Evolutionary conservation across 176 grass and related monocot genomes (phyloP).

Genomic region (Thalia dealbata): DNA sequence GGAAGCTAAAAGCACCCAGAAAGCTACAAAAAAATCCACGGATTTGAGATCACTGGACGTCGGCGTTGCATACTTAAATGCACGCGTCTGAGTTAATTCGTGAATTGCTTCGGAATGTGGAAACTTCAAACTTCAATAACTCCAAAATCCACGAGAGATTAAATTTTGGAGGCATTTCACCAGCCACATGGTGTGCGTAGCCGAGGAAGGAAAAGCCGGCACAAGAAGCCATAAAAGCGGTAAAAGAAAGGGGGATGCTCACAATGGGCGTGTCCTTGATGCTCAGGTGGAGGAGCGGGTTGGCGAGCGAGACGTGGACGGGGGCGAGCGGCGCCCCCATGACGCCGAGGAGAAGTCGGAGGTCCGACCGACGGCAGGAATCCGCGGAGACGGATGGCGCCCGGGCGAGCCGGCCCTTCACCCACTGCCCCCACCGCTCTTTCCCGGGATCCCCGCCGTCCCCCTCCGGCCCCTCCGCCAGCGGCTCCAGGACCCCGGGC

Average conservation of each 20-base stretch:
- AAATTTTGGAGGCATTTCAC: background rate
- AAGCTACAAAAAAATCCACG: too few species aligned
- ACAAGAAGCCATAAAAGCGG: background rate
- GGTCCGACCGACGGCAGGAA: conserved; percentile 2
- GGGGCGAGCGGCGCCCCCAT: conserved; percentile 19
- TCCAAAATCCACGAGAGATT: background rate
- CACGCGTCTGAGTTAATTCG: background rate
- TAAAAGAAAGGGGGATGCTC: background rate
- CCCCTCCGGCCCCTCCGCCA: conserved; percentile 14
- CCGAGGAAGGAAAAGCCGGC: background rate
- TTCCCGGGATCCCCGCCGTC: background rate
- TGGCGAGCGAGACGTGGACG: conserved; percentile 4
- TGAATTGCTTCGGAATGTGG: background rate
- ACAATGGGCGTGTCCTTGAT: conserved; percentile 23
- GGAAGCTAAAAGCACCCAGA: background rate
- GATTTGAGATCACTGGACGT: background rate
- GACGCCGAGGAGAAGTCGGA: conserved; percentile 21
- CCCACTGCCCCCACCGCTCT: conserved; percentile 19
- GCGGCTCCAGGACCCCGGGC: conserved; percentile 9
- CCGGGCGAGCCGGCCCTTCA: conserved; percentile 10
- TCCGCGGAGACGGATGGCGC: conserved; percentile 7
- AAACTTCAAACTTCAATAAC: background rate
- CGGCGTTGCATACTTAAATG: background rate
- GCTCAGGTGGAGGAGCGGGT: conserved; percentile 7
- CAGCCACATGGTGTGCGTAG: background rate